Evolutionary conservation across 768 basidiomycete genomes (phyloP).

Genomic region (Trametes cingulata): DNA sequence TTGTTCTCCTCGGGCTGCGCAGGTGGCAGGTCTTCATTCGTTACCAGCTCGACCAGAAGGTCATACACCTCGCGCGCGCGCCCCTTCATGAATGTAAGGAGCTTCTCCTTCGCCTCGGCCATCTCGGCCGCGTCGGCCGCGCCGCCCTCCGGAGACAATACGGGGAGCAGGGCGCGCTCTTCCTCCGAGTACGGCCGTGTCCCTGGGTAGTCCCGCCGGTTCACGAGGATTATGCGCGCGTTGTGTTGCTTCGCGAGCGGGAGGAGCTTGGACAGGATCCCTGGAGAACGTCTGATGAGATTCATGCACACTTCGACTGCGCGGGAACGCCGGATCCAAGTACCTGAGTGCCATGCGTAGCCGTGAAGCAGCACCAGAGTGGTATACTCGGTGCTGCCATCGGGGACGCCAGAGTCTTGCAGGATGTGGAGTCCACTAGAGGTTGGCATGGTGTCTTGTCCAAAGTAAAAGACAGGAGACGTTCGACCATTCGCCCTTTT

Average conservation of each 20-base stretch:
- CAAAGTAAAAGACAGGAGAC: too few species aligned
- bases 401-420: constrained; percentile 21
- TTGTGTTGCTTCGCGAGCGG: constrained; percentile 22
- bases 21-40: constrained; percentile 31
- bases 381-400: constrained; percentile 12
- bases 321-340: neutral
- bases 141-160: neutral
- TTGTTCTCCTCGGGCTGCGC: neutral
- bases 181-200: constrained; percentile 20
- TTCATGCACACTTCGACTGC: too few species aligned
- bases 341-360: constrained; percentile 14
- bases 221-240: constrained; percentile 26
- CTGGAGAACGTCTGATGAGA: neutral
- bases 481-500: too few species aligned
- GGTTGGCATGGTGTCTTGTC: too few species aligned
- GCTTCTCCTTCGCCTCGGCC: constrained; percentile 19
- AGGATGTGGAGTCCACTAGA: too few species aligned
- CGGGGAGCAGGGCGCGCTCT: constrained; percentile 15
- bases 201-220: constrained; percentile 29
- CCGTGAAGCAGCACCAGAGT: constrained; percentile 28
- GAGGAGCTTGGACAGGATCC: constrained; percentile 7
- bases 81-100: constrained; percentile 24
- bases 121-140: constrained; percentile 2
- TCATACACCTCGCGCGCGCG: constrained; percentile 38
- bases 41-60: constrained; percentile 38